Evolutionary conservation across 176 grass and related monocot genomes (phyloP), one percentile per base, ranked within the genome.

Genomic region (Oryza coarctata): DNA sequence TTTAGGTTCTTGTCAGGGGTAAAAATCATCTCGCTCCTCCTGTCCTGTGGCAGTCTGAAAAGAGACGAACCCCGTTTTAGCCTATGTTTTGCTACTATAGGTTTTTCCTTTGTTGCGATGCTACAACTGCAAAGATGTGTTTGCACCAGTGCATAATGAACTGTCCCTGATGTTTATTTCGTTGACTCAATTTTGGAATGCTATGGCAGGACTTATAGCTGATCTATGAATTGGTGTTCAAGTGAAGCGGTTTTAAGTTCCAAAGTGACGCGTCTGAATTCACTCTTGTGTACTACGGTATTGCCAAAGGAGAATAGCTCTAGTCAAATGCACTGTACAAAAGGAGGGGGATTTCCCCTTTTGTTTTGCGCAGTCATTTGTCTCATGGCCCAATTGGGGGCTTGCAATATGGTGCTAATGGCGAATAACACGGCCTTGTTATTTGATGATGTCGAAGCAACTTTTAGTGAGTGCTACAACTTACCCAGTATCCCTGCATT

Each of bases 361-460:
- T 80, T 69, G 32, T 72, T 74, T 12, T 81, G 34, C 58, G 22
- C 74, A 75, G n/a, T 87, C 25, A 4, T 91, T 64, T 85, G 63
- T 60, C 63, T 93, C 71, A 68, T 97, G 77, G 64, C 80, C 73
- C 76, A 58, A 17, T 63, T 38, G 27, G 94, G 83, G 63, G 85
- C 70, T 85, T 85, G 76, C 72, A 86, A 85, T 78, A 80, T 97
- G 4, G 88, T 91, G 49, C 55, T 97, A 36, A 80, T 97, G 68
- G 78, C 90, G 29, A 86, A 84, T 61, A 97, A 91, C 68, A 74
- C 87, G 2, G 87, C 91, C 32, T 34, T 97, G 45, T 83, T 83
- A 0, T 97, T 97, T n/a, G 86, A 85, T 17, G 90, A 97, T 39
- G 83, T 86, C 2, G 91, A 97, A 65, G 90, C 94, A 74, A 84